phyloP scores from a whole-genome alignment of 495 filamentous ascomycete genomes.

The Halenospora varia region DNA sequence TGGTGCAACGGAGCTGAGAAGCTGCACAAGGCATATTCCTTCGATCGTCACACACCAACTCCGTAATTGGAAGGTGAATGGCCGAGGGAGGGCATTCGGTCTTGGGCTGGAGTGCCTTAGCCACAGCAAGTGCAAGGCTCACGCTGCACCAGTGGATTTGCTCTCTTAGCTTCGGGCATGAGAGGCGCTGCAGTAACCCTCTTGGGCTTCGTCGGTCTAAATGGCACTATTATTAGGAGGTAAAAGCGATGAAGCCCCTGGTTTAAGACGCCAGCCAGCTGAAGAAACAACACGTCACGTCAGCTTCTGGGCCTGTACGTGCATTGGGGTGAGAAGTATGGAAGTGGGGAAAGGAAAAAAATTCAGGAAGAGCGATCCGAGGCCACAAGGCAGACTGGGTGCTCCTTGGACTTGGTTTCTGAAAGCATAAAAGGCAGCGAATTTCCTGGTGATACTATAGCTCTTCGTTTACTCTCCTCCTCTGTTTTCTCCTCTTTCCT shows the following conservation, averaged over 20 bases:
- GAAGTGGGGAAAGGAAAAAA: not conserved
- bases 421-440: not conserved
- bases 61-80: not conserved
- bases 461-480: not conserved
- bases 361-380: not conserved
- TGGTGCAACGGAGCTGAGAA: not conserved
- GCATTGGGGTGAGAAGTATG: not conserved
- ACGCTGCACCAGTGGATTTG: not conserved
- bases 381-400: not conserved
- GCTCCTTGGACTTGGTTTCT: not conserved
- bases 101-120: not conserved
- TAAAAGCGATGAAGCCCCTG: not conserved
- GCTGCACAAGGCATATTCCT: not conserved
- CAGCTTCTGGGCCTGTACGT: not conserved
- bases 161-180: too few species aligned
- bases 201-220: not conserved
- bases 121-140: not conserved
- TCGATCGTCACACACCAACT: not conserved
- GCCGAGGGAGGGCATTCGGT: not conserved
- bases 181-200: too few species aligned
- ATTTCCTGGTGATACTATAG: not conserved
- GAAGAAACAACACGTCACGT: not conserved
- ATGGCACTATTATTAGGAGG: not conserved
- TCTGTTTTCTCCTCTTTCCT: not conserved
- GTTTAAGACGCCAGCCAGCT: not conserved